phyloP scores from a whole-genome alignment of 768 basidiomycete genomes.

The Ephemerocybe angulata region DNA sequence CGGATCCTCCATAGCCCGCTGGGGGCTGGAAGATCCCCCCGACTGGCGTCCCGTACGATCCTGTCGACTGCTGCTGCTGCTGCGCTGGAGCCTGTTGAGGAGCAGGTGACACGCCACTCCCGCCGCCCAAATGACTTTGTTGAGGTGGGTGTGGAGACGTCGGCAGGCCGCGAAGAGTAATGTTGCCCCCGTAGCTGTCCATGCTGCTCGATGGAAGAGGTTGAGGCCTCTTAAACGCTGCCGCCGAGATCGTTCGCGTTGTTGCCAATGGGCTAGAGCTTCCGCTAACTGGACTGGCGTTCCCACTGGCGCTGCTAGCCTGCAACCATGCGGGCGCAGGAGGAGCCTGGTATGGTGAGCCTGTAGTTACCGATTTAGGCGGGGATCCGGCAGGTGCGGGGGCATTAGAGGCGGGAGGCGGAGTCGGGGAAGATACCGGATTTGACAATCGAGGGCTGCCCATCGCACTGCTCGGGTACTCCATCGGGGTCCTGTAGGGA shows the following conservation, averaged over 20 bases:
- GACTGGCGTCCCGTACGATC: neutral
- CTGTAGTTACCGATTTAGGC: no score
- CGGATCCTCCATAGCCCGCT: no score
- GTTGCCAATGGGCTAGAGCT: no score
- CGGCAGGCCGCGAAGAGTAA: slow-evolving; percentile 3
- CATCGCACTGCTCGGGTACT: slow-evolving; percentile 31
- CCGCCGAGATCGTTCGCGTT: slow-evolving; percentile 69
- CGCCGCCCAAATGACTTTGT: no score
- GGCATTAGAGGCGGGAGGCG: slow-evolving; percentile 11
- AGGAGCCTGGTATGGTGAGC: no score
- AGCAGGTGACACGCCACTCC: neutral
- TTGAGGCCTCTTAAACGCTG: slow-evolving; percentile 63
- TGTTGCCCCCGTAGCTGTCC: slow-evolving; percentile 13
- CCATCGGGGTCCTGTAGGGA: slow-evolving; percentile 44
- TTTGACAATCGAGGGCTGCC: slow-evolving; percentile 17
- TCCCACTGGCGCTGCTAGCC: no score
- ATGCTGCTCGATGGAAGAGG: slow-evolving; percentile 24
- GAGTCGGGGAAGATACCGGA: slow-evolving; percentile 21
- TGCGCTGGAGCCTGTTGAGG: neutral
- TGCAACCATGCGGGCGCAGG: no score
- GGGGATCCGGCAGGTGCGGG: neutral
- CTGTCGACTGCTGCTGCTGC: neutral
- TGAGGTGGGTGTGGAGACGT: no score
- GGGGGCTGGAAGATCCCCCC: neutral
- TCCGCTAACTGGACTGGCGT: no score